phyloP scores from a whole-genome alignment of 495 filamentous ascomycete genomes.

The Penicillium subrubescens region DNA sequence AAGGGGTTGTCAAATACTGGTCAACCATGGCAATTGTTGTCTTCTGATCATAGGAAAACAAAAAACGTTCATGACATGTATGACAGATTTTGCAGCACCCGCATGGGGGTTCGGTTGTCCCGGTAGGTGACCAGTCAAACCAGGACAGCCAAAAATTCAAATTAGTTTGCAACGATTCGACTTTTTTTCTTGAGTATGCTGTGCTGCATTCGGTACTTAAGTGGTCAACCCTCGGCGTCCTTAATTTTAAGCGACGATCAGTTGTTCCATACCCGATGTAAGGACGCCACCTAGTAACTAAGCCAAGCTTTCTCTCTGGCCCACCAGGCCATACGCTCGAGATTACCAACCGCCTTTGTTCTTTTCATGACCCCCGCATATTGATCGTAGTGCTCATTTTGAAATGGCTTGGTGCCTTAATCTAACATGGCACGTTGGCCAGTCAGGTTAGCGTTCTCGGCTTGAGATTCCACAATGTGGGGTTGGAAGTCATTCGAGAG shows the following conservation, averaged over 20 bases:
- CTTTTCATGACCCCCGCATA: neutral
- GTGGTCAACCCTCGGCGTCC: neutral
- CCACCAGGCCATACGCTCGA: neutral
- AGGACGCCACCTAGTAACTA: neutral
- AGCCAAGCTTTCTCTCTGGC: neutral
- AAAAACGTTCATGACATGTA: conserved; percentile 41
- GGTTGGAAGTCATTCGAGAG: neutral
- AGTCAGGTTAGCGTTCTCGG: neutral
- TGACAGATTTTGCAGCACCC: conserved; percentile 21
- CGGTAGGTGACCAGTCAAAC: neutral
- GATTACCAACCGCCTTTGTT: neutral
- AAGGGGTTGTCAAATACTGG: conserved; percentile 32
- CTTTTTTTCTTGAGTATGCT: neutral
- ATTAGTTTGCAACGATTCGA: conserved; percentile 9
- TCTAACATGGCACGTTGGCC: neutral
- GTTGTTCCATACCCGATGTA: neutral
- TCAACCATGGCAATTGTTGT: conserved; percentile 31
- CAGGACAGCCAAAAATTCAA: conserved; percentile 10
- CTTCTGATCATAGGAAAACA: conserved; percentile 35
- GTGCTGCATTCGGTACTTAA: neutral
- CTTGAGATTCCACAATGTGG: neutral
- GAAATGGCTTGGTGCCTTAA: neutral
- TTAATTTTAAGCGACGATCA: neutral
- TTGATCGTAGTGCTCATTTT: too few relatives aligned
- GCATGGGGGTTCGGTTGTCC: conserved; percentile 6